Conservation (phyloP, 371 early-diverging fungal genomes). For the Funneliformis caledonium region DNA sequence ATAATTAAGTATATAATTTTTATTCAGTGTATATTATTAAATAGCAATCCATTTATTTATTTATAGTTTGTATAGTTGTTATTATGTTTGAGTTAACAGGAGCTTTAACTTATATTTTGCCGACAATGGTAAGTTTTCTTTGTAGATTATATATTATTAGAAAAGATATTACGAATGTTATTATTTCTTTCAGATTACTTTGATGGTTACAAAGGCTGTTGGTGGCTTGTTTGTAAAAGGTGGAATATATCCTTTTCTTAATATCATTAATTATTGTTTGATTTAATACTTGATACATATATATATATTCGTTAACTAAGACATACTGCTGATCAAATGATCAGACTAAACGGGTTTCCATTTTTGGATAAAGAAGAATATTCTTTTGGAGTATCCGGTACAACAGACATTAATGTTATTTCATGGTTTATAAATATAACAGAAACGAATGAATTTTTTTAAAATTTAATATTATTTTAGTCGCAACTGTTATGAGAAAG, state of each 20-base stretch:
- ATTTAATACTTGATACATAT: neutral
- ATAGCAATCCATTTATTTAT: neutral
- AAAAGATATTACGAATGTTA: neutral
- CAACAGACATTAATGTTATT: neutral
- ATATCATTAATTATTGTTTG: neutral
- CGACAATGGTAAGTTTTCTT: conserved; percentile 76
- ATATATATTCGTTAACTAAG: conserved; percentile 22
- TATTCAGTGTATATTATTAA: neutral
- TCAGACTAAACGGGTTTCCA: conserved; percentile 85
- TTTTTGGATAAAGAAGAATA: conserved; percentile 86
- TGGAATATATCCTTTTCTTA: conserved; percentile 62
- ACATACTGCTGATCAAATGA: conserved; percentile 74
- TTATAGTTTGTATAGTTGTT: conserved; percentile 79
- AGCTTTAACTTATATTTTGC: conserved; percentile 87
- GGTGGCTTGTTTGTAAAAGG: conserved; percentile 84
- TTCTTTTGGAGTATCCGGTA: conserved; percentile 62
- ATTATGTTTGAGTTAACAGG: conserved; percentile 98
- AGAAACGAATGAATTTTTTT: neutral
- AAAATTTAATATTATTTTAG: conserved; percentile 42
- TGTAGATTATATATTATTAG: neutral
- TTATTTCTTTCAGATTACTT: conserved; percentile 60
- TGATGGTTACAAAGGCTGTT: conserved; percentile 88
- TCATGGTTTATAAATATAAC: neutral
- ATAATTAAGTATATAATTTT: neutral
- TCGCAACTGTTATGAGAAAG: conserved; percentile 68